Conservation (phyloP, 140 eudicot genomes). For the Anethum foeniculum region DNA sequence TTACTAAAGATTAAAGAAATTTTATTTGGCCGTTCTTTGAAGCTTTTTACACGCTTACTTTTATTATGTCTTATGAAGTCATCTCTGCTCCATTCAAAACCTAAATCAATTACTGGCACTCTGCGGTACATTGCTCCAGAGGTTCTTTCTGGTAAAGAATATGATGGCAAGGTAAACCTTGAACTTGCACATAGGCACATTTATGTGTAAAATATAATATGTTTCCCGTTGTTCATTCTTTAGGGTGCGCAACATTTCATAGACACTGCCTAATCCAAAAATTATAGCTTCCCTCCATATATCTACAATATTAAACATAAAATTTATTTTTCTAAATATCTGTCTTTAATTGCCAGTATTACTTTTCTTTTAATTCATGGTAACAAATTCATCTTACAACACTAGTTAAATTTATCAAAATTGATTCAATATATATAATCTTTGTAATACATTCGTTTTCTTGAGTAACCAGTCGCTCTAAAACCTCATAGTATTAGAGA, state of each 20-base stretch:
- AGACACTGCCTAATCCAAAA: background rate
- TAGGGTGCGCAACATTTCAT: background rate
- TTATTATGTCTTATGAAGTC: constrained; percentile 33
- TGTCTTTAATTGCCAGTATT: no score
- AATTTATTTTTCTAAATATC: background rate
- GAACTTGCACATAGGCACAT: background rate
- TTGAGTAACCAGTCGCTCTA: no score
- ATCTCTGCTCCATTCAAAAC: constrained; percentile 86
- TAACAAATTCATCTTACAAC: background rate
- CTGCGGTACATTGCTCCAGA: constrained; percentile 99
- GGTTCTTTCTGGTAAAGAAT: constrained; percentile 62
- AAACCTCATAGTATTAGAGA: no score
- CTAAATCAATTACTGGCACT: constrained; percentile 93
- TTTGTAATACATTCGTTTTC: no score
- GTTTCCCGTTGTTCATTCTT: background rate
- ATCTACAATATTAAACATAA: background rate
- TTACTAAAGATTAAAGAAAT: background rate
- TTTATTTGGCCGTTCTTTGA: background rate
- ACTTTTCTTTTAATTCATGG: background rate
- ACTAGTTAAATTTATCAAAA: background rate
- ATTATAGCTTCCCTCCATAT: no score
- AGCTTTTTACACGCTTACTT: background rate
- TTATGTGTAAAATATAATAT: background rate
- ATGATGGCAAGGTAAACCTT: constrained; percentile 77
- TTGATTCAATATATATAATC: background rate